These are phyloP conservation scores for Trichoderma sp. DNA, from an alignment of 2,329 filamentous ascomycete species.

Conservation along the genomic window DNA sequence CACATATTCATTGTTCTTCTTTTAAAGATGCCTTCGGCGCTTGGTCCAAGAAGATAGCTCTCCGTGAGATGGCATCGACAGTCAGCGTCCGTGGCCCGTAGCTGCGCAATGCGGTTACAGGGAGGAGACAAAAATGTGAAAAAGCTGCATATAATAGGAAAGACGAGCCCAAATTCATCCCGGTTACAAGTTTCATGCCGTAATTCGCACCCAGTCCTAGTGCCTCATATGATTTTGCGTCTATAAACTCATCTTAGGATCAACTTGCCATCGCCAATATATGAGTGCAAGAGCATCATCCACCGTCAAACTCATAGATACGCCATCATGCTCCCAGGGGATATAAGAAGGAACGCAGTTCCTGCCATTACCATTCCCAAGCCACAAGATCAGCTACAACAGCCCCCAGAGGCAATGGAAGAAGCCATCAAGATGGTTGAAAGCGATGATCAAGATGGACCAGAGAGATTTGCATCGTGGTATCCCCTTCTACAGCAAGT, in stretches of 20 bases:
- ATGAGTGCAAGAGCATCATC: background rate
- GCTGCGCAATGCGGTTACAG: background rate
- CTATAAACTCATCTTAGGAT: background rate
- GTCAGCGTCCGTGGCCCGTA: no score
- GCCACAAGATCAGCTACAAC: background rate
- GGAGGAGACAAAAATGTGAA: background rate
- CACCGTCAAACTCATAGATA: background rate
- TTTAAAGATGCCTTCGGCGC: background rate
- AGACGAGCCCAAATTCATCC: background rate
- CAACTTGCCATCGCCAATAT: background rate
- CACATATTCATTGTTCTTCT: background rate
- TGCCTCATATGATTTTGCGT: background rate
- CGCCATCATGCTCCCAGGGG: background rate
- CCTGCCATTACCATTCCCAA: no score
- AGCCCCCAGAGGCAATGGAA: background rate
- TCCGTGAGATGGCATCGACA: background rate
- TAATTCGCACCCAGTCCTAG: no score
- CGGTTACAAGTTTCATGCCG: background rate
- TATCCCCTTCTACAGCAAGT: constrained; percentile 7
- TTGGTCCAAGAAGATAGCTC: background rate
- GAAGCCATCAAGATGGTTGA: background rate
- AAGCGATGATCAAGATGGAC: background rate
- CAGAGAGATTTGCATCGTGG: constrained; percentile 18
- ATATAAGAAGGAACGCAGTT: background rate
- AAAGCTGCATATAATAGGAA: background rate